These are phyloP conservation scores for Apiospora pterosperma DNA, from an alignment of 2,329 filamentous ascomycete genomes.

Conservation along the genomic window DNA sequence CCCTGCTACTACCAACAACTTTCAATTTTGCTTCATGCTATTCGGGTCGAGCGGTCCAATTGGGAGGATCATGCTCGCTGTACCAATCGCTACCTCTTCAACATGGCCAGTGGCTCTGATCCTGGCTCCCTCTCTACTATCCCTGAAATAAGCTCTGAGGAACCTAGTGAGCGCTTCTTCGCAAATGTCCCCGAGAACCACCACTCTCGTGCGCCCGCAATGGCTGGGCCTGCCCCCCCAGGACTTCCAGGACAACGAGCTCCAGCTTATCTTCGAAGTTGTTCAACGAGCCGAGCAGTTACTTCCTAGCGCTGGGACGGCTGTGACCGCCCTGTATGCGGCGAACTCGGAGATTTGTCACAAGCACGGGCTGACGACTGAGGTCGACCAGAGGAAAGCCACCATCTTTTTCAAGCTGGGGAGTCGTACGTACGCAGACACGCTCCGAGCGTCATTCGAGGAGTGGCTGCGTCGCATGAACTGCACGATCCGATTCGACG, in stretches of 20 bases:
- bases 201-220: background rate
- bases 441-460: constrained; percentile 68
- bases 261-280: constrained; percentile 74
- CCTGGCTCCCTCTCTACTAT: background rate
- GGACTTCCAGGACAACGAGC: constrained; percentile 51
- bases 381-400: constrained; percentile 72
- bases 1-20: background rate
- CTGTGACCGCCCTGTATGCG: constrained; percentile 74
- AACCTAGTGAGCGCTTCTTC: background rate
- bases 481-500: constrained; percentile 64
- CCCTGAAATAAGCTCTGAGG: background rate
- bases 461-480: constrained; percentile 65
- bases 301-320: constrained; percentile 57
- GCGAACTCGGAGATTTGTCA: constrained; percentile 78
- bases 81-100: background rate
- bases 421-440: constrained; percentile 53
- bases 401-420: constrained; percentile 78
- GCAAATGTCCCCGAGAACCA: background rate
- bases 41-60: background rate
- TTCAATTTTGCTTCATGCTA: background rate
- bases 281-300: constrained; percentile 68
- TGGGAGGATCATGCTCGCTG: background rate
- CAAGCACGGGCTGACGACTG: constrained; percentile 65
- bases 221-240: constrained; percentile 9
- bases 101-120: constrained; percentile 1